phyloP scores from a whole-genome alignment of 805 yeast genomes.

The Candida peoriensis region DNA sequence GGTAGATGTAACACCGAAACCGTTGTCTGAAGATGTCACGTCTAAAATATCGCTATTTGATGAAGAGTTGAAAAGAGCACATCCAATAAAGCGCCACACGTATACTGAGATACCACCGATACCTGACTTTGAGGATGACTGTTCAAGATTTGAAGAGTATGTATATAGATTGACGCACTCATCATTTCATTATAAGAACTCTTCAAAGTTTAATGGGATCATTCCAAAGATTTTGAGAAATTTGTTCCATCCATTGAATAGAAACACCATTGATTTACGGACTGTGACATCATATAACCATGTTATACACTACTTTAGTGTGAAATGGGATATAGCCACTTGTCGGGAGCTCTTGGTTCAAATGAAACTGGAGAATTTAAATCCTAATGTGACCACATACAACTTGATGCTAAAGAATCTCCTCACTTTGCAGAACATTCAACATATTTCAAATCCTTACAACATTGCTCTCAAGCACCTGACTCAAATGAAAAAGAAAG shows the following conservation, averaged over 20 bases:
- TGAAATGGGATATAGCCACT: slow-evolving; percentile 34
- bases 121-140: slow-evolving; percentile 27
- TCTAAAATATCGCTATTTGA: slow-evolving; percentile 12
- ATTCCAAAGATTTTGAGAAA: slow-evolving; percentile 33
- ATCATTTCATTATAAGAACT: slow-evolving; percentile 28
- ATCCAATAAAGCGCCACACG: slow-evolving; percentile 15
- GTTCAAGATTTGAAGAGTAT: slow-evolving; percentile 26
- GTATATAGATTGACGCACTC: slow-evolving; percentile 34
- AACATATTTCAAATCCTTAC: slow-evolving; percentile 25
- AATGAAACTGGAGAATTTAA: slow-evolving; percentile 30
- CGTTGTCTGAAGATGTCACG: slow-evolving; percentile 9
- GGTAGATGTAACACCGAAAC: slow-evolving; percentile 20
- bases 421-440: slow-evolving; percentile 23
- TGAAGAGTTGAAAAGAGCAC: neutral
- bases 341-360: slow-evolving; percentile 36
- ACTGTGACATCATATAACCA: slow-evolving; percentile 31
- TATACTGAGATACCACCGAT: slow-evolving; percentile 32
- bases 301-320: slow-evolving; percentile 33
- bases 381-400: slow-evolving; percentile 34
- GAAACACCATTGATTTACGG: slow-evolving; percentile 26
- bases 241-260: slow-evolving; percentile 35
- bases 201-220: slow-evolving; percentile 33
- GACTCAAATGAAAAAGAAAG: slow-evolving; percentile 25
- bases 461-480: slow-evolving; percentile 26
- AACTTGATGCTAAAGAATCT: slow-evolving; percentile 32